Evolutionary conservation across 108 stramenopile species (phyloP).

Genomic region (Nannochloropsis salina): DNA sequence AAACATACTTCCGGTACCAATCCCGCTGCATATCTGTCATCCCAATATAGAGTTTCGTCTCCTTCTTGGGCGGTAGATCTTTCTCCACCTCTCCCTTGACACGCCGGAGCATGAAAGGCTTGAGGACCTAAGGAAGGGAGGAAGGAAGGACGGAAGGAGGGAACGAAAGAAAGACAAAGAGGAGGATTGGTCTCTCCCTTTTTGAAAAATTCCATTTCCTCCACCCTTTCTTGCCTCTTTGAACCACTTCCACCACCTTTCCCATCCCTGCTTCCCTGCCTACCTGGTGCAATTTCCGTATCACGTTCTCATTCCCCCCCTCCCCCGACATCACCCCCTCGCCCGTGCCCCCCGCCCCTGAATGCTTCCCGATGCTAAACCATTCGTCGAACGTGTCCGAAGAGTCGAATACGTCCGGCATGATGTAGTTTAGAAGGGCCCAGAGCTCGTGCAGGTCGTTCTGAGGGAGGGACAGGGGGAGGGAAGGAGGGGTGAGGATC

Average conservation of each 20-base stretch:
- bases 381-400: slow-evolving; percentile 91
- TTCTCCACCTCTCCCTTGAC: slow-evolving; percentile 96
- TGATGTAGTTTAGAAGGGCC: slow-evolving; percentile 68
- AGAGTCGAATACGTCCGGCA: slow-evolving; percentile 91
- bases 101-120: slow-evolving; percentile 96
- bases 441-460: slow-evolving; percentile 59
- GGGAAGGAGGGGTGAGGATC: background rate
- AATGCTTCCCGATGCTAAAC: slow-evolving; percentile 63
- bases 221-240: background rate
- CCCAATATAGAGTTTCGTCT: slow-evolving; percentile 84
- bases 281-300: slow-evolving; percentile 83
- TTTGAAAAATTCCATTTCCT: background rate
- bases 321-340: slow-evolving; percentile 39
- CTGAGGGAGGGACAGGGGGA: background rate
- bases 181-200: background rate
- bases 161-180: background rate
- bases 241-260: no score
- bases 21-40: slow-evolving; percentile 89
- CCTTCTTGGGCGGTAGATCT: slow-evolving; percentile 88
- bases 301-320: slow-evolving; percentile 78
- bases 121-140: slow-evolving; percentile 57
- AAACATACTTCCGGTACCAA: slow-evolving; percentile 72
- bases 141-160: slow-evolving; percentile 23
- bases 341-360: background rate
- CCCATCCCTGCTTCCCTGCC: background rate